Conservation (phyloP, 2,329 filamentous ascomycete genomes). For the Gliomastix tumulicola region DNA sequence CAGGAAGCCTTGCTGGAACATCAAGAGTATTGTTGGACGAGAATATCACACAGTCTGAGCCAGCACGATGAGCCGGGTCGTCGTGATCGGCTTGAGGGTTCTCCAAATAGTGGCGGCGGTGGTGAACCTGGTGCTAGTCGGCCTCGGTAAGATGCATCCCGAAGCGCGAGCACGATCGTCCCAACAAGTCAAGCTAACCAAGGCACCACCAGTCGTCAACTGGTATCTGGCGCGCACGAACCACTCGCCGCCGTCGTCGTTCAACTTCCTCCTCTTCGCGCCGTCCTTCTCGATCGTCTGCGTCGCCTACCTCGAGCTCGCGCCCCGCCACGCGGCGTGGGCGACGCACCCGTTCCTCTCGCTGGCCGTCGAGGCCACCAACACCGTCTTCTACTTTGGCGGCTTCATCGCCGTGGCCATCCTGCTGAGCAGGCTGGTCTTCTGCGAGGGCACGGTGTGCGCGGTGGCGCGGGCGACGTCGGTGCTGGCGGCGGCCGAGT, state of each 20-base stretch:
- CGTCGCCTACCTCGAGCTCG: slow-evolving; percentile 43
- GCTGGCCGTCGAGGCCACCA: slow-evolving; percentile 41
- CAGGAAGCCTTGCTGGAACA: no score
- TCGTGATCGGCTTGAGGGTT: slow-evolving; percentile 1
- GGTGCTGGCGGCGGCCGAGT: slow-evolving; percentile 47
- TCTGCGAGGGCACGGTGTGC: slow-evolving; percentile 53
- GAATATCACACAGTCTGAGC: no score
- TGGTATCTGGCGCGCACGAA: slow-evolving; percentile 53
- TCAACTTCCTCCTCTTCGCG: slow-evolving; percentile 52
- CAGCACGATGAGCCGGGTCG: slow-evolving; percentile 4
- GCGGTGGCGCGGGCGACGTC: slow-evolving; percentile 44
- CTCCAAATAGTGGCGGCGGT: slow-evolving; percentile 1
- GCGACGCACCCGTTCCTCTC: slow-evolving; percentile 40
- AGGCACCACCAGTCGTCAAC: slow-evolving; percentile 44
- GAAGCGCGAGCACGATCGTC: no score
- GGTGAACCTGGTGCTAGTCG: slow-evolving; percentile 1
- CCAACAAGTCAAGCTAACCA: no score
- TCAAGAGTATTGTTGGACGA: no score
- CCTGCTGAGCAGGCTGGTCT: slow-evolving; percentile 47
- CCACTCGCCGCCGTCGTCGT: slow-evolving; percentile 43
- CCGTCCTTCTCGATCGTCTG: slow-evolving; percentile 48
- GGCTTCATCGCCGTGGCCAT: slow-evolving; percentile 52
- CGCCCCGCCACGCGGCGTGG: slow-evolving; percentile 35
- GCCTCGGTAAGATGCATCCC: not conserved
- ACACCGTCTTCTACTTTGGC: slow-evolving; percentile 50